phyloP scores from a whole-genome alignment of 441 rosid species.

The Populus tomentosa region DNA sequence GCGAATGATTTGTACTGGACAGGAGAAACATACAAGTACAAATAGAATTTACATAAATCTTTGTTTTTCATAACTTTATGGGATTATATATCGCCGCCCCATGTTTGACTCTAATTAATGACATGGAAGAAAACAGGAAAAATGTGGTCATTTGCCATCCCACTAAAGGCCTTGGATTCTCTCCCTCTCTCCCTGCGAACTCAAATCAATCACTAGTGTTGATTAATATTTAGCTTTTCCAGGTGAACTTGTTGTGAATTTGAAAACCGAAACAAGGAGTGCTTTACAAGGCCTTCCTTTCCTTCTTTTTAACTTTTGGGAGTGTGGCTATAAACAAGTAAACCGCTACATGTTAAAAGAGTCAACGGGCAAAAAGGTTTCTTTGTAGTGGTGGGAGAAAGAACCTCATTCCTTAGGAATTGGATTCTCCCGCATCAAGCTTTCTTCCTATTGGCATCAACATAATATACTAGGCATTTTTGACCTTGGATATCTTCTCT shows the following conservation, averaged over 20 bases:
- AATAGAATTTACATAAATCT: not conserved
- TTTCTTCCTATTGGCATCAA: constrained; percentile 42
- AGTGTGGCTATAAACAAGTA: constrained; percentile 47
- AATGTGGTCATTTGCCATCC: constrained; percentile 18
- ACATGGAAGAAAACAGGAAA: constrained; percentile 13
- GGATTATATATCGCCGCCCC: constrained; percentile 2
- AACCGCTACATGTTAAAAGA: constrained; percentile 10
- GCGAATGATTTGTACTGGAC: constrained; percentile 1
- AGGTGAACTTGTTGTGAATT: constrained; percentile 1
- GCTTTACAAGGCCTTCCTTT: constrained; percentile 20
- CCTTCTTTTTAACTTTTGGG: constrained; percentile 16
- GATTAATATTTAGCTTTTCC: constrained; percentile 8
- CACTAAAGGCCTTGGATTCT: constrained; percentile 33
- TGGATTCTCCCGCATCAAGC: constrained; percentile 48
- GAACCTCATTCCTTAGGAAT: constrained; percentile 60
- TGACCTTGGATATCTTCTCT: constrained; percentile 17
- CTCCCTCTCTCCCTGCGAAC: not conserved
- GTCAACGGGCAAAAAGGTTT: constrained; percentile 38
- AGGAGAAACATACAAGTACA: constrained; percentile 4
- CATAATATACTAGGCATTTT: constrained; percentile 14
- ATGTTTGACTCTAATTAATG: not conserved
- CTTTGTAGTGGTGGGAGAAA: constrained; percentile 30
- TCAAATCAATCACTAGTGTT: constrained; percentile 16
- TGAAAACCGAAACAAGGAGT: constrained; percentile 18
- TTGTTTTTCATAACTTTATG: not conserved